Evolutionary conservation across 2,329 filamentous ascomycete species (phyloP).

Genomic region (Aspergillus terreus): DNA sequence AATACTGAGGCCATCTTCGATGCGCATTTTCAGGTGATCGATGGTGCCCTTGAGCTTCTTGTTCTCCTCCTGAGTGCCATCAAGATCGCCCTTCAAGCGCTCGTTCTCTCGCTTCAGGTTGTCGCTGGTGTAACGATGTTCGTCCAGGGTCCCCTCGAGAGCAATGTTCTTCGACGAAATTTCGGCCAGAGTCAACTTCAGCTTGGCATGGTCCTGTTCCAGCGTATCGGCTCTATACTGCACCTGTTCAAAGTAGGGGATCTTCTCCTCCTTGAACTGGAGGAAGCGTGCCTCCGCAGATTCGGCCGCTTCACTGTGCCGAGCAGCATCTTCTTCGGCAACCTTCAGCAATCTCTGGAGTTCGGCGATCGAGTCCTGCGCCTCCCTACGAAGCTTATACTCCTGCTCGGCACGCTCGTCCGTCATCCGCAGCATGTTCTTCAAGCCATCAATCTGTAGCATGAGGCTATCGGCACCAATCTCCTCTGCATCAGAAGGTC

Average conservation of each 20-base stretch:
- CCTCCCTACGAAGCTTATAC: conserved; percentile 58
- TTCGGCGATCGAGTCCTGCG: conserved; percentile 70
- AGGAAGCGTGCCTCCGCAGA: conserved; percentile 65
- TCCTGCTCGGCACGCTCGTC: conserved; percentile 64
- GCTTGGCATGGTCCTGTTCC: conserved; percentile 61
- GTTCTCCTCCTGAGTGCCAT: conserved; percentile 58
- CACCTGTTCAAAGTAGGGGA: conserved; percentile 60
- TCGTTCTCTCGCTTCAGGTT: conserved; percentile 59
- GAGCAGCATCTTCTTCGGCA: conserved; percentile 55
- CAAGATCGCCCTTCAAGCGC: conserved; percentile 43
- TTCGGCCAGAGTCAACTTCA: conserved; percentile 51
- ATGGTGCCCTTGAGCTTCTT: conserved; percentile 72
- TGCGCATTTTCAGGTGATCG: conserved; percentile 69
- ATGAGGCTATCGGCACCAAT: conserved; percentile 49
- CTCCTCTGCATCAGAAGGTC: conserved; percentile 51
- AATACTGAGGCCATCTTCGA: conserved; percentile 80
- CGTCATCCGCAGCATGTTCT: conserved; percentile 62
- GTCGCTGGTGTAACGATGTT: conserved; percentile 59
- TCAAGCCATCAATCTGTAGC: conserved; percentile 62
- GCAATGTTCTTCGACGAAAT: conserved; percentile 59
- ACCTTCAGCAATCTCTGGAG: conserved; percentile 66
- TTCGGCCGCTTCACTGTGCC: conserved; percentile 49
- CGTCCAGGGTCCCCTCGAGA: conserved; percentile 59
- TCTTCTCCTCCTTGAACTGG: conserved; percentile 64
- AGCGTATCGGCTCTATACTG: conserved; percentile 66